These are phyloP conservation scores for Talaromyces pinophilus DNA, from an alignment of 2,329 filamentous ascomycete species.

Conservation along the genomic window DNA sequence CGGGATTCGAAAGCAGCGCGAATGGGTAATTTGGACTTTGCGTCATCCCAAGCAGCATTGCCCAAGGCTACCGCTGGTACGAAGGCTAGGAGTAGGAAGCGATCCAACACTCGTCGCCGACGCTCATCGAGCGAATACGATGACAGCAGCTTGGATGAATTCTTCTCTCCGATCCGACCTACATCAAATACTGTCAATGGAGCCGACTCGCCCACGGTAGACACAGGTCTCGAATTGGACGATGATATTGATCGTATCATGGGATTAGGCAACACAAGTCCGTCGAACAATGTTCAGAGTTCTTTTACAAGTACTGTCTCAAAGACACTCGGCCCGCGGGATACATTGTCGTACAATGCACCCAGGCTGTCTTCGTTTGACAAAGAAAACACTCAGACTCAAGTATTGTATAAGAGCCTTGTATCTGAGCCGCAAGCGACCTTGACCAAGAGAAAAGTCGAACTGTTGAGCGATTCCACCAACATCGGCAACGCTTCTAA, in stretches of 20 bases:
- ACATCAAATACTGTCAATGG: conserved; percentile 28
- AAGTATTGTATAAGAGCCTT: not conserved
- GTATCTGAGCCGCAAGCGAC: not conserved
- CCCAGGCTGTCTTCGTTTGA: not conserved
- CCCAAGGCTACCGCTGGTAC: not conserved
- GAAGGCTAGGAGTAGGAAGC: not conserved
- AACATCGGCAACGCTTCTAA: not conserved
- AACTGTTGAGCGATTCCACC: not conserved
- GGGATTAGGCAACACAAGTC: not conserved
- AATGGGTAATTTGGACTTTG: conserved; percentile 18
- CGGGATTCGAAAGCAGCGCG: conserved; percentile 5
- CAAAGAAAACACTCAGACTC: not conserved
- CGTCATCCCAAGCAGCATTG: conserved; percentile 8
- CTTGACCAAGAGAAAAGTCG: conserved; percentile 3
- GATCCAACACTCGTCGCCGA: conserved; percentile 14
- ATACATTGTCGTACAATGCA: not conserved
- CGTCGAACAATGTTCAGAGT: not conserved
- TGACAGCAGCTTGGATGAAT: conserved; percentile 36
- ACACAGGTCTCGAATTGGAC: not conserved
- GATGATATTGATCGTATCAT: not conserved
- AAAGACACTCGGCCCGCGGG: not conserved
- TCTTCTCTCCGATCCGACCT: conserved; percentile 34
- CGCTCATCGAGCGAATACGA: conserved; percentile 38
- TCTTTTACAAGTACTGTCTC: not conserved
- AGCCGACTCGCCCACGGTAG: not conserved